Conservation (phyloP, 805 yeast species). For the Dipodascopsis tothii region DNA sequence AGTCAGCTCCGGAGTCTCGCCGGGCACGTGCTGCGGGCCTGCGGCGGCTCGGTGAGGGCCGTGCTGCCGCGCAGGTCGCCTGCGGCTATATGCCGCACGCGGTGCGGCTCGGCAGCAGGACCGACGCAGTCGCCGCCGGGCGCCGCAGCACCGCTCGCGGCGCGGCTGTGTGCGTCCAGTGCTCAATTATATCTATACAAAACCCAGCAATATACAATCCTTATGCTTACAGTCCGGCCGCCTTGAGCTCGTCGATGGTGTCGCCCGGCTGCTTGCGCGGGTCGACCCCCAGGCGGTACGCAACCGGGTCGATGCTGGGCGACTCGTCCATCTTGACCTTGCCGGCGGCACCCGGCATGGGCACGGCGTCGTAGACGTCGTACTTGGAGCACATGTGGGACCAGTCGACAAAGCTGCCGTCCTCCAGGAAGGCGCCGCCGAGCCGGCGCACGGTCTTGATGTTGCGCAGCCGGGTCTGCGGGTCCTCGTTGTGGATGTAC, state of each 20-base stretch:
- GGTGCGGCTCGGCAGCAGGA: no score
- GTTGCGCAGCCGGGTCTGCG: constrained; percentile 12
- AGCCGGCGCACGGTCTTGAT: constrained; percentile 13
- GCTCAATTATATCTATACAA: no score
- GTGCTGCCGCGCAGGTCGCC: no score
- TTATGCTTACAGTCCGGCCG: no score
- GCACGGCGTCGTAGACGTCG: constrained; percentile 17
- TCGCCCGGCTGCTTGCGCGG: constrained; percentile 7
- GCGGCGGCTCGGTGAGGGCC: no score
- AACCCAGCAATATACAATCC: no score
- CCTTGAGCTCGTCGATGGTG: not conserved
- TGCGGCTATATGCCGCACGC: no score
- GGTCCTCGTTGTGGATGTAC: constrained; percentile 19
- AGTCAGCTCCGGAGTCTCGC: no score
- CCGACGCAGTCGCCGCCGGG: no score
- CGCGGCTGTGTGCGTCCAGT: no score
- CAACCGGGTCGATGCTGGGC: constrained; percentile 18
- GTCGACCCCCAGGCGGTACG: constrained; percentile 18
- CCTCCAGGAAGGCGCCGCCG: constrained; percentile 18
- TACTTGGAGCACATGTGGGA: constrained; percentile 19
- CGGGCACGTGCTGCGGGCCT: no score
- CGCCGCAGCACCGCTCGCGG: no score
- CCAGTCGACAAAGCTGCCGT: constrained; percentile 11
- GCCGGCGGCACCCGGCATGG: constrained; percentile 8
- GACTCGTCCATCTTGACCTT: constrained; percentile 4